phyloP scores from a whole-genome alignment of 129 eudicot species.

The Arctium lappa region DNA sequence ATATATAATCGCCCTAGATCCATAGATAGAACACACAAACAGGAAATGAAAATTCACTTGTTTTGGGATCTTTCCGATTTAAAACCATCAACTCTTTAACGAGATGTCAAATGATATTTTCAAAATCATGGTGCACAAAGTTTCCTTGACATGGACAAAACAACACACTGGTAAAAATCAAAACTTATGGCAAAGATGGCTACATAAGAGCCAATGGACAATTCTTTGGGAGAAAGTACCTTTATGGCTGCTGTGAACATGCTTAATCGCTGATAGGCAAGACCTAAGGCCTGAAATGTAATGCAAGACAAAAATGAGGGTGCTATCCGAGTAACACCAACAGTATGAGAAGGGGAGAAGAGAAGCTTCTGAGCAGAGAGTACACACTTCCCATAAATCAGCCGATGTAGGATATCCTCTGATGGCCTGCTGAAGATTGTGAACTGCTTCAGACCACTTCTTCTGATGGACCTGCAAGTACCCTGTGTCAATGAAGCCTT shows the following conservation, averaged over 20 bases:
- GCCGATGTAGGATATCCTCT: slow-evolving; percentile 93
- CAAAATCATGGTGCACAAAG: slow-evolving; percentile 2
- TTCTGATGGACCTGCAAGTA: slow-evolving; percentile 67
- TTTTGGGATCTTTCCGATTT: not conserved
- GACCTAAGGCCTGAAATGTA: slow-evolving; percentile 74
- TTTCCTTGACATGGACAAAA: not conserved
- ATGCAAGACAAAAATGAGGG: slow-evolving; percentile 25
- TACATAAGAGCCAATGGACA: not conserved
- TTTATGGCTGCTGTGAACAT: slow-evolving; percentile 98
- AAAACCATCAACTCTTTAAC: not conserved
- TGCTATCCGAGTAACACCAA: slow-evolving; percentile 5
- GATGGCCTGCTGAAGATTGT: slow-evolving; percentile 91
- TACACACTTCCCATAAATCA: slow-evolving; percentile 93
- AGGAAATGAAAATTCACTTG: not conserved
- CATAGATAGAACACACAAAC: slow-evolving; percentile 8
- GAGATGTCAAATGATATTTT: not conserved
- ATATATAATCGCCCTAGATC: not conserved
- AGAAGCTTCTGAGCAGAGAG: not conserved
- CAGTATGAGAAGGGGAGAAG: slow-evolving; percentile 1
- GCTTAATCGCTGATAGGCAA: slow-evolving; percentile 86
- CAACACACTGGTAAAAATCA: not conserved
- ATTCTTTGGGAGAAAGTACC: slow-evolving; percentile 38
- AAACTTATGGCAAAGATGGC: not conserved
- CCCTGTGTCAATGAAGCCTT: not conserved
- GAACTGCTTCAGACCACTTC: slow-evolving; percentile 88